Conservation (phyloP, 2,329 filamentous ascomycete species). For the Podosphaera leucotricha region DNA sequence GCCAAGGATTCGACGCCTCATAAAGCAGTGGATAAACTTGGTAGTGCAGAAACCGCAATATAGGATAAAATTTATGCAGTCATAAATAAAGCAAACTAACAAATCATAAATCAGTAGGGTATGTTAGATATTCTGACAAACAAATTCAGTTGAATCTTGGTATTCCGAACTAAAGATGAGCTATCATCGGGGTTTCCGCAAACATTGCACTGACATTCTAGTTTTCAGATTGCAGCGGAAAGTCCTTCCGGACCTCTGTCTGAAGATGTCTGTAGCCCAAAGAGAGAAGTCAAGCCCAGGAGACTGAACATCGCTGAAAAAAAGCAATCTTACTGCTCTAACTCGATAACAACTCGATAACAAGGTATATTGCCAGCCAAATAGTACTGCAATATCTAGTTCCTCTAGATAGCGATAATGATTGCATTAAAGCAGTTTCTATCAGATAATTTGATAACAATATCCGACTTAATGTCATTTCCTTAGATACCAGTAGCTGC, state of each 20-base stretch:
- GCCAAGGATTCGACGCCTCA: no score
- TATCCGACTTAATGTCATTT: no score
- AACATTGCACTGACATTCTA: not conserved
- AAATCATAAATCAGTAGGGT: no score
- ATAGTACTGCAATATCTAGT: not conserved
- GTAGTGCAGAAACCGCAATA: no score
- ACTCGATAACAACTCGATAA: not conserved
- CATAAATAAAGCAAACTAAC: no score
- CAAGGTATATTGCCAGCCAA: not conserved
- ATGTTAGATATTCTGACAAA: no score
- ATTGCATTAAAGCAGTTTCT: not conserved
- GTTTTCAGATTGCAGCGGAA: not conserved
- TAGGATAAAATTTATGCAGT: no score
- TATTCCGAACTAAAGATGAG: no score
- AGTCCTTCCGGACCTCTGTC: not conserved
- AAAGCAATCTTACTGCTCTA: not conserved
- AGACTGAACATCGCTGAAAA: not conserved
- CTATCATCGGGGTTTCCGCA: not conserved
- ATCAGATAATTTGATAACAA: not conserved
- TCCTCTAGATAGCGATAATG: not conserved
- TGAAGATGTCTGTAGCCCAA: not conserved
- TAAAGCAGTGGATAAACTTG: no score
- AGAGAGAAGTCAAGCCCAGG: not conserved
- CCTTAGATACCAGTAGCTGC: no score
- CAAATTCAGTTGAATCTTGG: no score